Evolutionary conservation across 139 green algal species (phyloP), one percentile per base, ranked within the genome.

Genomic region (Ulvella scutata): DNA sequence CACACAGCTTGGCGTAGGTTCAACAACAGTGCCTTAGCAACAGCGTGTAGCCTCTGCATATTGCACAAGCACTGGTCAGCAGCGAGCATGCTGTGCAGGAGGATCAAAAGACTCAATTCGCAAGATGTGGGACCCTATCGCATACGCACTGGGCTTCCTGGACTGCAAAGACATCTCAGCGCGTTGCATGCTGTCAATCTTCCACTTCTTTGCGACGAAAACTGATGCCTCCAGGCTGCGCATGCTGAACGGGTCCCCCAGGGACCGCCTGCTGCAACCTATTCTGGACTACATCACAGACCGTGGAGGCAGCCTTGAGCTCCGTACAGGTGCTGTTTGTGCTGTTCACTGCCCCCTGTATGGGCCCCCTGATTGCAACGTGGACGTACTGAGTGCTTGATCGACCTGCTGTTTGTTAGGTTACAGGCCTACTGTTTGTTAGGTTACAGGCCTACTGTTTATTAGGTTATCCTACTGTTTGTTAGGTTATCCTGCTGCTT

Each of bases 181-280:
- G 1, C 85, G 93, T 44, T 98, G 93, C 85, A 98, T 98, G 93
- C 85, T 98, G 31, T 96, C 93, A 72, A 98, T 98, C 81, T 89
- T 89, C 80, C 91, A 94, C 79, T 98, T 98, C 85, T 98, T 98
- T 78, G 94, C 93, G 40, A 98, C 93, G 78, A 98, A 98, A 88
- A 98, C 93, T 2, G 93, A 98, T 75, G 93, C 93, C 28, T 93
- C 84, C 3, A 87, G 90, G 38, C 83, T 98, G 84, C 86, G 93
- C 62, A 97, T 98, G 93, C 88, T 98, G 31, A 95, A 91, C 77
- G 93, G 93, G 62, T 96, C 91, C 7, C 93, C 93, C 4, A 87
- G 88, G 10, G 90, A 96, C 26, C 83, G 90, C 7, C 83, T 98
- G 73, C 79, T 95, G 40, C 82, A 84, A 78, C 93, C 93, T 81